Base-by-base conservation (phyloP, 2,329 filamentous ascomycete species). In the Microdochium bolleyi region DNA sequence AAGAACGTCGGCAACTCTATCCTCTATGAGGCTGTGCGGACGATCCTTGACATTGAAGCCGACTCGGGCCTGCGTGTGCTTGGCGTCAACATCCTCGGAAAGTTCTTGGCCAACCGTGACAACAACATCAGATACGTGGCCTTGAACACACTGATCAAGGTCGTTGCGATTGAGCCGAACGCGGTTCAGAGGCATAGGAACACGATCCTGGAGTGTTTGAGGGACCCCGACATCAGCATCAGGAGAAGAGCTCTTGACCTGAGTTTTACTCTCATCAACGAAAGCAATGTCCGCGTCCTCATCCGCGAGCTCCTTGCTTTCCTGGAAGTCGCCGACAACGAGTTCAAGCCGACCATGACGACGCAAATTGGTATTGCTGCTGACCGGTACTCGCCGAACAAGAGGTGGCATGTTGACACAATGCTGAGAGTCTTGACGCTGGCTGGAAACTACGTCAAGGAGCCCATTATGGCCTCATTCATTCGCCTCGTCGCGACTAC, bases 1-100 rank as follows among this genome's bases (percentile, higher is more conserved):
- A 99, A 99, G 76, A 99, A 99, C 60, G 94, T 99, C 44, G 94
- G 94, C 57, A 99, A 99, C 68, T 92, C 94, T 1, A 99, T 99
- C 61, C 78, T 99, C 8, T 99, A 99, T 73, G 94, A 99, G 72
- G 89, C 94, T 1, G 94, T 99, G 37, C 84, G 94, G 46, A 99
- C 94, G 0, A 99, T 99, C 60, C 83, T 99, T 49, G 94, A 99
- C 61, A 97, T 99, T 52, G 94, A 99, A 70, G 95, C 94, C 22
- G 95, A 99, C 66, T 96, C 94, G 10, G 92, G 94, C 34, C 74
- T 99, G 57, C 82, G 95, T 50, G 94, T 99, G 22, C 79, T 99
- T 24, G 94, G 94, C 64, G 94, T 99, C 61, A 99, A 99, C 67
- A 99, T 99, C 59, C 82, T 99, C 24, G 94, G 95, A 67, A 99